Base-by-base conservation (phyloP, 306 rosid genomes). In the Hippophae tibetana region DNA sequence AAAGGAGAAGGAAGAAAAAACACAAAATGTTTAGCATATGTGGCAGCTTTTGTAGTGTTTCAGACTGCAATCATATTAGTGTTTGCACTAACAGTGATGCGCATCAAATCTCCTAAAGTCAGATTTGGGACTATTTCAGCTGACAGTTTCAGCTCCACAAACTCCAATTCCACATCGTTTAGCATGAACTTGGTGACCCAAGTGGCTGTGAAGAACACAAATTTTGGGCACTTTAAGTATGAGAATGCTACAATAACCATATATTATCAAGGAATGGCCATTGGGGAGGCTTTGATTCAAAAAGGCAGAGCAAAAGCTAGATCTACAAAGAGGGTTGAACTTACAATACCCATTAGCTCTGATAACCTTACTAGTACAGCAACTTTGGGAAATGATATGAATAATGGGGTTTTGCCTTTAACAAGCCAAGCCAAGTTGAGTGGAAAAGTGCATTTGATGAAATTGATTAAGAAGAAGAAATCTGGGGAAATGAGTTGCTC, bases 21-120 rank as follows among this genome's bases (percentile, higher is more conserved):
- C 53, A 41, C 12, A 23, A 52, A 60, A 47, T 77, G 84, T 23
- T 78, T 79, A 13, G 80, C 74, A 12, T 82, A 82, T 42, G 43
- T 73, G 53, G 77, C 72, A 0, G 81, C 85, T 8, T 25, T 85
- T 53, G 0, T 79, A 3, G 60, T 78, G 50, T 13, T 85, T 49
- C 58, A 71, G 1, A 52, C 61, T 11, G 69, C 78, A 14, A 69
- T 73, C 25, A 9, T 79, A 31, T 5, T 78, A 18, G 74, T 71
- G 54, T 44, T 73, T 13, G 27, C 66, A 1, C 66, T 63, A 4
- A 42, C 48, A 3, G 63, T 73, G 10, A 57, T 63, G 78, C 25
- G 48, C 40, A 69, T 52, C 8, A 73, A 57, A 54, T 56, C 74
- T 6, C 78, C 78, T 13, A 68, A 68, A 58, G 9, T 73, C 10